Base-by-base conservation (phyloP, 805 yeast genomes). In the Schizosaccharomyces cryophilus region DNA sequence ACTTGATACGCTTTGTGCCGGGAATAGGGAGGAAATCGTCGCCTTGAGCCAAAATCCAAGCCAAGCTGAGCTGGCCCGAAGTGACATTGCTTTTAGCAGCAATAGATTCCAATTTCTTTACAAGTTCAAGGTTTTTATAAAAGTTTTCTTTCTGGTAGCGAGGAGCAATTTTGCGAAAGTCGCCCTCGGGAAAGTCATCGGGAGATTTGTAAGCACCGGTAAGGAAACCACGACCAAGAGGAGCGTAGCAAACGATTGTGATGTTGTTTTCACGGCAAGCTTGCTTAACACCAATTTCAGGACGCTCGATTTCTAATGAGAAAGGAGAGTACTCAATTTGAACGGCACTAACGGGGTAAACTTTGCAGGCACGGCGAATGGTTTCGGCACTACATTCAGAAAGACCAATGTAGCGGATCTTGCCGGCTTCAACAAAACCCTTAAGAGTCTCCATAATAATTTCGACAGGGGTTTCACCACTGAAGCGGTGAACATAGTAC, bases 291-390 rank as follows among this genome's bases (percentile, higher is more conserved):
- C 90, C 95, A 19, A 59, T 60, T 13, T 62, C 62, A 67, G 84
- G 80, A 2, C 69, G 63, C 55, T 80, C 67, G 47, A 83, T 77
- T 17, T 84, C 85, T 56, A 79, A 77, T n/a, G 80, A 70, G 73
- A 83, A 79, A 62, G 89, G 68, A 2, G 95, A 85, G 63, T 83
- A 77, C 71, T 88, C 96, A 54, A 84, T 75, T 73, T 88, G 96
- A 55, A 84, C 85, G 65, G 80, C 80, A 2, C 80, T 74, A 62
- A 87, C 75, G 51, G 82, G 84, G 58, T 71, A 70, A 3, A 79
- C 77, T 54, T 74, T 70, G 45, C 73, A 71, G 2, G 93, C 89
- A 63, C 78, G 78, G 26, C 71, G 69, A 62, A 89, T 77, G 15
- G 89, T 78, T 0, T 74, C 75, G 4, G 79, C 82, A 26, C 79